Evolutionary conservation across 2,329 filamentous ascomycete genomes (phyloP).

Genomic region (Allantophomopsis lycopodina): DNA sequence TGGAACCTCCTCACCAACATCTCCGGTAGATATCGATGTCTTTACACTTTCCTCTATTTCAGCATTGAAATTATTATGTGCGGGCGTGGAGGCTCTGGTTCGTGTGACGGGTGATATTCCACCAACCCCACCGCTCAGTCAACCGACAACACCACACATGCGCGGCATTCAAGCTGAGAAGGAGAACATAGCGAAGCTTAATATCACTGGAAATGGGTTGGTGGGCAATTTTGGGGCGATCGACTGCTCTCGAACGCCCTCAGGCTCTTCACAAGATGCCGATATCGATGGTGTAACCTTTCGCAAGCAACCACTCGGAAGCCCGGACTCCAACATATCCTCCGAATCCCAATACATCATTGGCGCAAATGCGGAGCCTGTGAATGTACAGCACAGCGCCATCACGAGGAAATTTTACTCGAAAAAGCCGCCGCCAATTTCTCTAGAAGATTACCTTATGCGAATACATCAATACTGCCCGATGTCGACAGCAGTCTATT

Average conservation of each 20-base stretch:
- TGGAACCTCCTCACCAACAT: conserved; percentile 15
- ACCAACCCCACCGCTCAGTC: conserved; percentile 59
- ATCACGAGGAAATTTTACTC: conserved; percentile 91
- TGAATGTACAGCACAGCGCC: conserved; percentile 67
- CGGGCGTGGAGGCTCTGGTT: conserved; percentile 57
- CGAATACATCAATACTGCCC: conserved; percentile 86
- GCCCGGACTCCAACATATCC: conserved; percentile 8
- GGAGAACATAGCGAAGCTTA: conserved; percentile 36
- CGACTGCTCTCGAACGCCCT: conserved; percentile 20
- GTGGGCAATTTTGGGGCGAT: conserved; percentile 14
- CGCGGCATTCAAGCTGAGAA: conserved; percentile 48
- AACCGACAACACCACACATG: conserved; percentile 51
- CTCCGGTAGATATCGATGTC: conserved; percentile 43
- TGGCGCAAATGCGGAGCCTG: conserved; percentile 56
- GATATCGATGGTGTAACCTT: conserved; percentile 42
- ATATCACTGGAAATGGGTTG: conserved; percentile 3
- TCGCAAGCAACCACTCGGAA: conserved; percentile 18
- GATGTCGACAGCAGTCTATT: conserved; percentile 85
- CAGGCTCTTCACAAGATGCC: conserved; percentile 13
- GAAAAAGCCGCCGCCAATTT: conserved; percentile 72
- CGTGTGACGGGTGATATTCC: conserved; percentile 65
- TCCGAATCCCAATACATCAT: conserved; percentile 37
- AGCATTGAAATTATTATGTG: conserved; percentile 68
- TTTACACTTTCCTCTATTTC: conserved; percentile 58
- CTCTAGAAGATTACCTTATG: conserved; percentile 70